phyloP scores from a whole-genome alignment of 139 green algal species.

The Chlamydomonas sp. region DNA sequence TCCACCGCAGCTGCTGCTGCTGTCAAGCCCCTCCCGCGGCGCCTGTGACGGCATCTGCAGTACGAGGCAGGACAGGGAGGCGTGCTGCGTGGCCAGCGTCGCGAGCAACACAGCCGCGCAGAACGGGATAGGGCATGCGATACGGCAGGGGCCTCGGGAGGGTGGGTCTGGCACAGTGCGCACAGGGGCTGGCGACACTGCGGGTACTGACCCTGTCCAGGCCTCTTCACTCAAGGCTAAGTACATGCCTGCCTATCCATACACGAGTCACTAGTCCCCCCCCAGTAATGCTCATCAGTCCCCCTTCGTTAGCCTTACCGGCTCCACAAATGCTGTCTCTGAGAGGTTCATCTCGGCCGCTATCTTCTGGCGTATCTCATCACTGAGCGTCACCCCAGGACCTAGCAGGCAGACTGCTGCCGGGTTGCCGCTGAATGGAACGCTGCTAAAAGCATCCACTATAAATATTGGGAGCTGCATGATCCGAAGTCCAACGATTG shows the following conservation, averaged over 20 bases:
- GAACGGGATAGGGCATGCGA: too few species aligned
- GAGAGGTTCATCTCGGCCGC: constrained; percentile 83
- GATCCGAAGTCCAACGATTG: neutral
- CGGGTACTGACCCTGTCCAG: too few species aligned
- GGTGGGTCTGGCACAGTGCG: too few species aligned
- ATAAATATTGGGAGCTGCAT: constrained; percentile 30
- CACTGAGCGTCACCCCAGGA: neutral
- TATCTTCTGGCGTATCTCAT: constrained; percentile 53
- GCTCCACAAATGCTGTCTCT: constrained; percentile 81
- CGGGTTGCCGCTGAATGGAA: constrained; percentile 79
- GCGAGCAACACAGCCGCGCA: too few species aligned
- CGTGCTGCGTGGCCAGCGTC: too few species aligned
- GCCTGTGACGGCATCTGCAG: too few species aligned
- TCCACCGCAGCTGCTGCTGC: neutral
- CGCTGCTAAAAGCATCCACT: constrained; percentile 79
- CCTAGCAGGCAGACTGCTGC: constrained; percentile 78
- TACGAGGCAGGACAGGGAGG: too few species aligned
- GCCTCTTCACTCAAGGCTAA: too few species aligned
- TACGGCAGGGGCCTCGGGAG: too few species aligned
- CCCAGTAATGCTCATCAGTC: neutral
- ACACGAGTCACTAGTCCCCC: neutral
- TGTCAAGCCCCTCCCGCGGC: too few species aligned
- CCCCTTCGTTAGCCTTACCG: neutral
- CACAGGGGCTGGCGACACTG: too few species aligned
- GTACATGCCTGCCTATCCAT: too few species aligned